Evolutionary conservation across 1,284 basidiomycete species (phyloP).

Genomic region (Fomitopsis palustris): DNA sequence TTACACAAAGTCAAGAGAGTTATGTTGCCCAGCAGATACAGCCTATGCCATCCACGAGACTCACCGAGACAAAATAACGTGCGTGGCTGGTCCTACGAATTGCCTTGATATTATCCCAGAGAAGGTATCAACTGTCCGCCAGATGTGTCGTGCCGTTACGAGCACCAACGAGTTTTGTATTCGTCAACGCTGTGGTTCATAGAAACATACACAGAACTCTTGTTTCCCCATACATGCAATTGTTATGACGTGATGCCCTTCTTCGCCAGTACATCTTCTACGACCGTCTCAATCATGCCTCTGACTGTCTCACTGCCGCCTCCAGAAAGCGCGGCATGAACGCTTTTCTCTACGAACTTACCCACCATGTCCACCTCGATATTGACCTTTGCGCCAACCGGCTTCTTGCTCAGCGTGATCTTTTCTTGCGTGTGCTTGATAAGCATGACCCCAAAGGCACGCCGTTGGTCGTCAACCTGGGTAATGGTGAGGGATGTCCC

Average conservation of each 20-base stretch:
- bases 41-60: no score
- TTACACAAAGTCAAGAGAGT: no score
- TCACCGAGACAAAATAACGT: no score
- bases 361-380: conserved; percentile 94
- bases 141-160: no score
- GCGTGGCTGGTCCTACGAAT: no score
- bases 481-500: conserved; percentile 94
- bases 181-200: no score
- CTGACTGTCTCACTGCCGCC: conserved; percentile 53
- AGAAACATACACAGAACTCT: no score
- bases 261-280: conserved; percentile 62
- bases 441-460: conserved; percentile 91
- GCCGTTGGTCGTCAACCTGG: conserved; percentile 64
- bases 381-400: conserved; percentile 82
- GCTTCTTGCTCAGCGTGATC: conserved; percentile 80
- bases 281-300: conserved; percentile 65
- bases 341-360: conserved; percentile 84
- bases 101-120: no score
- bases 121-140: no score
- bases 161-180: no score
- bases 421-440: conserved; percentile 92
- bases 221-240: no score
- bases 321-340: conserved; percentile 68
- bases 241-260: conserved; percentile 33
- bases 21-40: no score